Conservation (phyloP, 75 land plant species). For the Picea glauca region DNA sequence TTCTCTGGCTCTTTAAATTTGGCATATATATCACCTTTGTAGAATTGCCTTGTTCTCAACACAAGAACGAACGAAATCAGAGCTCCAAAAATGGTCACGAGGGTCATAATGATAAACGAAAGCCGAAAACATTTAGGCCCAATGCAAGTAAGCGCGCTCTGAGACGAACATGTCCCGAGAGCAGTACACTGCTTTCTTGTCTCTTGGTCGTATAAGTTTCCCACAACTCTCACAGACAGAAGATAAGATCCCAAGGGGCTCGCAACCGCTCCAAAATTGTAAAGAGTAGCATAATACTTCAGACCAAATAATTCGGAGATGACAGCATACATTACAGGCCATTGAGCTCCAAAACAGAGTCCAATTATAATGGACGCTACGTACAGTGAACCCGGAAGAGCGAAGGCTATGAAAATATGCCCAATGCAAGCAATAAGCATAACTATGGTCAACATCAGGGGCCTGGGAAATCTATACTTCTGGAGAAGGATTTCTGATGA, state of each 20-base stretch:
- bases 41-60: constrained; percentile 46
- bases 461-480: constrained; percentile 26
- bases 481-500: constrained; percentile 37
- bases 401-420: constrained; percentile 36
- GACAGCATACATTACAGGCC: constrained; percentile 48
- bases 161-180: not conserved
- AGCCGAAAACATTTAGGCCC: constrained; percentile 44
- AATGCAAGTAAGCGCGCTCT: constrained; percentile 26
- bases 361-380: constrained; percentile 57
- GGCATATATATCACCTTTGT: constrained; percentile 40
- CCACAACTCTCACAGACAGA: constrained; percentile 34
- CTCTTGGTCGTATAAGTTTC: constrained; percentile 51
- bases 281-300: constrained; percentile 58
- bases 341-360: constrained; percentile 52
- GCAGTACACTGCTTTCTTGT: constrained; percentile 29
- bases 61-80: constrained; percentile 34
- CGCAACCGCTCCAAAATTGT: constrained; percentile 46
- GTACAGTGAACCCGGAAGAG: constrained; percentile 30
- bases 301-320: constrained; percentile 66
- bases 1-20: no score
- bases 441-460: constrained; percentile 13
- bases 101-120: constrained; percentile 54
- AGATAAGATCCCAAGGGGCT: constrained; percentile 63
- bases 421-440: constrained; percentile 22
- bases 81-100: constrained; percentile 30